Evolutionary conservation across 2,329 filamentous ascomycete species (phyloP), one percentile per base, ranked within the genome.

Genomic region (Phaeosphaeriaceae sp.): DNA sequence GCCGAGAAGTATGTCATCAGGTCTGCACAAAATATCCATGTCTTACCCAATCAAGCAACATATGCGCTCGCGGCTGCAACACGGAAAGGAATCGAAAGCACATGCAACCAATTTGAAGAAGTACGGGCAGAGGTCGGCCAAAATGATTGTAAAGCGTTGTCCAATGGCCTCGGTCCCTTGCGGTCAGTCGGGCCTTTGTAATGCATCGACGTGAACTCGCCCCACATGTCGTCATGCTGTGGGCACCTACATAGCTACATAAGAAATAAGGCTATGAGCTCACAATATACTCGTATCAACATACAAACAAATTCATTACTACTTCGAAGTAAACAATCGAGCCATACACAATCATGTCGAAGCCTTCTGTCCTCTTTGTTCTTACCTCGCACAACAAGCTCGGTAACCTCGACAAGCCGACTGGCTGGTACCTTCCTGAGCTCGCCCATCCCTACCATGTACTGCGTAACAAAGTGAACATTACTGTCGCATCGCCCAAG

Each of bases 331-430:
- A 40, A 40, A 40, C 13, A 13, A 6, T 40, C 13, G 4, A 40
- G 4, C 6, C 8, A 40, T n/a, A 2, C 17, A 35, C 19, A 54
- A 62, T 11, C 35, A 62, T 63, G 55, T 61, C 55, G 15, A 67
- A 67, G 54, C 83, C 83, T 42, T 90, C 89, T 76, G 79, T 92
- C 64, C 89, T 93, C 79, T 79, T 92, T 75, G 86, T 93, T 58
- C 86, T 92, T 61, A 91, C 88, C 64, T 92, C 89, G 60, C 83
- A 86, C 74, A 75, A 77, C 64, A 76, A 79, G 60, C 76, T 84
- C 52, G 79, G 79, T 52, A 69, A 73, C 67, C 76, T 73, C 47
- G 75, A 77, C 62, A 77, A 79, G 55, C 84, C 84, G 10, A 91
- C 89, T 0, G 90, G 90, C 64, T 92, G 90, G 90, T 92, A 87